Conservation (phyloP, 1,139 yeast species). For the Dujonia santamariae region DNA sequence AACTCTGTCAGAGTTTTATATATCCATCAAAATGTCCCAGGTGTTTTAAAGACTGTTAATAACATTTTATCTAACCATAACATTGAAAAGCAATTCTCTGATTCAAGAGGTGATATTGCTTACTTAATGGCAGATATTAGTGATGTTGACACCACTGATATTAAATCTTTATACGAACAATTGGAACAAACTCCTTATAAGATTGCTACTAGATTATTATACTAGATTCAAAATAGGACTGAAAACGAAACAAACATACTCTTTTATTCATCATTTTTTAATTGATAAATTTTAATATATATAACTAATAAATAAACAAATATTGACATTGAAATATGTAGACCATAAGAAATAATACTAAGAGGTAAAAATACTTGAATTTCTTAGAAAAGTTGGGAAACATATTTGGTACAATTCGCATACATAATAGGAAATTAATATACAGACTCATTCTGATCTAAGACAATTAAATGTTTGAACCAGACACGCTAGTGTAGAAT, state of each 20-base stretch:
- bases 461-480: no score
- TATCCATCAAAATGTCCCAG: constrained; percentile 97
- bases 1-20: constrained; percentile 90
- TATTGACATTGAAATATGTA: no score
- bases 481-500: no score
- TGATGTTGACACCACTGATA: constrained; percentile 77
- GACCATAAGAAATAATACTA: no score
- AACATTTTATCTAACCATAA: constrained; percentile 92
- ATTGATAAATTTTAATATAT: neutral
- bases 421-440: no score
- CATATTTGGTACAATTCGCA: no score
- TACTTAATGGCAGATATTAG: constrained; percentile 97
- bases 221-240: constrained; percentile 37
- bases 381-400: no score
- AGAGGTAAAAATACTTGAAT: no score
- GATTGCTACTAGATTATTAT: constrained; percentile 86
- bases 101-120: constrained; percentile 94
- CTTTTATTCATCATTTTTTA: neutral
- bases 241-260: neutral
- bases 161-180: constrained; percentile 80
- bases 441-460: no score
- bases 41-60: constrained; percentile 96
- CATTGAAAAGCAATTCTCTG: constrained; percentile 96
- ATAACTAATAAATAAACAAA: neutral
- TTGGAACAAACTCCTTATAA: constrained; percentile 89